Evolutionary conservation across 2,329 filamentous ascomycete genomes (phyloP).

Genomic region (Botryotinia globosa): DNA sequence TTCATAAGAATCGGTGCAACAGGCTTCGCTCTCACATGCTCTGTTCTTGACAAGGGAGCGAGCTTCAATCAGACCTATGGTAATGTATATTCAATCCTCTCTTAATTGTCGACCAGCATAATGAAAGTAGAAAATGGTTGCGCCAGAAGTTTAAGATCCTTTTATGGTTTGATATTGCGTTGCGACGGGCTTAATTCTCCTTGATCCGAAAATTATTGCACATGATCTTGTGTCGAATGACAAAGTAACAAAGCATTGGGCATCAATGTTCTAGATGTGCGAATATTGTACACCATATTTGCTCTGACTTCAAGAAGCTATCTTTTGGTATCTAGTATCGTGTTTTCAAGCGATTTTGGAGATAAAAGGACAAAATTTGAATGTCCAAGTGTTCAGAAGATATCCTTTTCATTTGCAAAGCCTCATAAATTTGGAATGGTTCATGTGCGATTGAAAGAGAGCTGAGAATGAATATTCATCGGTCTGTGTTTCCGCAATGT

Average conservation of each 20-base stretch:
- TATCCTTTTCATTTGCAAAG: background rate
- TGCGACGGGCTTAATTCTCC: background rate
- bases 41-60: conserved; percentile 24
- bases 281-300: background rate
- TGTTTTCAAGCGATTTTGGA: background rate
- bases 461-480: background rate
- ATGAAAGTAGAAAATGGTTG: conserved; percentile 27
- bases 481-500: background rate
- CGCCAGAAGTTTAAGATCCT: conserved; percentile 27
- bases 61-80: conserved; percentile 26
- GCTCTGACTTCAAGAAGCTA: background rate
- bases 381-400: background rate
- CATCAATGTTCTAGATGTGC: background rate
- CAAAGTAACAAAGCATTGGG: background rate
- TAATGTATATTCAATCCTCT: background rate
- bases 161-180: background rate
- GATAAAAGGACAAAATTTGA: background rate
- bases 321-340: background rate
- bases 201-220: background rate
- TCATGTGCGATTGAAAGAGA: background rate
- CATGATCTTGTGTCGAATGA: background rate
- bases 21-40: conserved; percentile 27
- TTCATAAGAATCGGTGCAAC: conserved; percentile 27
- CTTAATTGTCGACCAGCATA: background rate
- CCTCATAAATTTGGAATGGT: background rate